These are phyloP conservation scores for Penicillium sp. DNA, from an alignment of 2,329 filamentous ascomycete genomes.

Conservation along the genomic window DNA sequence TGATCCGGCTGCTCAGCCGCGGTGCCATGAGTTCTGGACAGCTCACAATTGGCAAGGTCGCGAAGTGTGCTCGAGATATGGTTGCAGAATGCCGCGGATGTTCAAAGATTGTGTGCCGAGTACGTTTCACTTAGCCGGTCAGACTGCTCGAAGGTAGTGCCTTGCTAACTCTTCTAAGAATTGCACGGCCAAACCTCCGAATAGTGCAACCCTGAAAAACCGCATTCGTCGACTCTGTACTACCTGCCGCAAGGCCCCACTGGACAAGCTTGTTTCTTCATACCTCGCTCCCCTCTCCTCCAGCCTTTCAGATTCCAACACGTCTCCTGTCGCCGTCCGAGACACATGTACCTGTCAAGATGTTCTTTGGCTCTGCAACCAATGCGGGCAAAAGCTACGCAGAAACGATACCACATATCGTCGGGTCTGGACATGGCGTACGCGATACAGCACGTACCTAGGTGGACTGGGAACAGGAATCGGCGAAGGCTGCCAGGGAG, in stretches of 20 bases:
- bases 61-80: constrained; percentile 83
- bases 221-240: constrained; percentile 82
- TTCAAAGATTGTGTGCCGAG: constrained; percentile 77
- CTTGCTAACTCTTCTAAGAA: constrained; percentile 63
- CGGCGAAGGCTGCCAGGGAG: constrained; percentile 84
- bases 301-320: constrained; percentile 44
- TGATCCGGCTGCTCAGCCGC: constrained; percentile 35
- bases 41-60: constrained; percentile 69
- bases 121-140: constrained; percentile 51
- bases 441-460: constrained; percentile 76
- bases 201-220: constrained; percentile 67
- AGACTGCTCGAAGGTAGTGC: constrained; percentile 7
- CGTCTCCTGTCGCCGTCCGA: constrained; percentile 52
- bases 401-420: constrained; percentile 63
- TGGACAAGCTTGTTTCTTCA: constrained; percentile 45
- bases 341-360: constrained; percentile 63
- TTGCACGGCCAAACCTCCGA: constrained; percentile 83
- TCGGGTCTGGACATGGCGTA: constrained; percentile 86
- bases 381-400: constrained; percentile 74
- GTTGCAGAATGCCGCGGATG: constrained; percentile 83
- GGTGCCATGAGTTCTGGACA: constrained; percentile 38
- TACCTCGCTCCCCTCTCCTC: constrained; percentile 34
- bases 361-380: constrained; percentile 80
- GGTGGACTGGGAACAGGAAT: constrained; percentile 85
- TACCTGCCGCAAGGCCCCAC: constrained; percentile 73